Evolutionary conservation across 1,139 yeast species (phyloP), one percentile per base, ranked within the genome.

Genomic region (Magnusiomyces paraingens): DNA sequence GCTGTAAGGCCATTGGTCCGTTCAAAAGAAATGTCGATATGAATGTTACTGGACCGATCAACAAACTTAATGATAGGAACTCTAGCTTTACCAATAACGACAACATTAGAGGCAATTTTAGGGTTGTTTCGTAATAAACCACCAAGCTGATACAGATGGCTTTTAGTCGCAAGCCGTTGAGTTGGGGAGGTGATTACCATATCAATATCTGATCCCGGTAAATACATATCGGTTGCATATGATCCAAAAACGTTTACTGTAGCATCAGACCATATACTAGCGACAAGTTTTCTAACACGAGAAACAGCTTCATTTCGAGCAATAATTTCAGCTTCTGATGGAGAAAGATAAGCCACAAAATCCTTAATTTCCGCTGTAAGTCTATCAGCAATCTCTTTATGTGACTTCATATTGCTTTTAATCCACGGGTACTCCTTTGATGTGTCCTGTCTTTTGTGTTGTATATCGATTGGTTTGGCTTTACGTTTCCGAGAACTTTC

Each of bases 201-300:
- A 70, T 94, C 99, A 39, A 94, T 90, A 74, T 94, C 99, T 0
- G 97, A 89, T 0, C 96, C 96, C 0, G 99, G 99, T 22, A 94
- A 73, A 64, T 91, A 93, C 58, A 94, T 73, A 66, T 91, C 97
- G 0, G 99, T 91, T 0, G 99, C 98, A 68, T 82, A 88, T 0
- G 98, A 90, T 0, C 99, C 99, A 73, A 94, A 93, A 15, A 91
- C 96, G 62, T 84, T 86, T 10, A 86, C 80, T 55, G 84, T 86
- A 2, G 95, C 84, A 58, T 82, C 88, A 0, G 83, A 82, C 98
- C 99, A 93, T 54, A 85, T 74, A 2, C 71, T 65, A 36, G 69
- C 69, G 10, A 91, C 86, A 12, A 81, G 76, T 2, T 68, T 64
- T 57, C 85, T 82, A 43, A 94, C 72, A 47, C 80, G 76, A 45